Evolutionary conservation across 768 basidiomycete species (phyloP).

Genomic region (Mycena haematopus): DNA sequence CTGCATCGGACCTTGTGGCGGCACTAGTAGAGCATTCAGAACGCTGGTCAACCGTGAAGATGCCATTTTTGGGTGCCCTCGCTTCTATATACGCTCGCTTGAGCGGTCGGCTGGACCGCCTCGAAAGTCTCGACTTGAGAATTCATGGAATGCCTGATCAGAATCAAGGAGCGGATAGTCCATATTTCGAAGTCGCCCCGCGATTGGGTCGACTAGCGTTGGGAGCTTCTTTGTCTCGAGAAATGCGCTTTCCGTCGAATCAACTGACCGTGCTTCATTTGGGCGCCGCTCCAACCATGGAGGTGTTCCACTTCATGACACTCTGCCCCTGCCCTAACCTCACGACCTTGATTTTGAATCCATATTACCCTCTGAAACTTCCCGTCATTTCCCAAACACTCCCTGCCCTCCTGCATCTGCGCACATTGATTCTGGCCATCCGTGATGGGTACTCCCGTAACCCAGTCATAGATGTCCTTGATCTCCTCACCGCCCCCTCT

Average conservation of each 20-base stretch:
- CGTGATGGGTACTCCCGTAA: slow-evolving; percentile 23
- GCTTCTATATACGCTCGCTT: slow-evolving; percentile 1
- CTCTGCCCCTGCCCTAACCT: slow-evolving; percentile 22
- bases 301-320: slow-evolving; percentile 12
- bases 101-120: slow-evolving; percentile 8
- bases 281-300: slow-evolving; percentile 22
- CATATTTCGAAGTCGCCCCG: slow-evolving; percentile 10
- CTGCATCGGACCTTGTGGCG: not conserved
- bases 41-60: slow-evolving; percentile 11
- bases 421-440: slow-evolving; percentile 17
- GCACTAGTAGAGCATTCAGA: slow-evolving; percentile 15
- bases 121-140: slow-evolving; percentile 21
- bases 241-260: slow-evolving; percentile 13
- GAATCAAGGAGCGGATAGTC: not conserved
- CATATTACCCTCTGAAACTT: slow-evolving; percentile 4
- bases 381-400: not conserved
- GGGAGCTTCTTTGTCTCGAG: slow-evolving; percentile 1
- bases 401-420: slow-evolving; percentile 15
- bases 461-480: slow-evolving; percentile 16
- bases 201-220: slow-evolving; percentile 15
- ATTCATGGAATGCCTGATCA: not conserved
- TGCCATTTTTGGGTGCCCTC: slow-evolving; percentile 5
- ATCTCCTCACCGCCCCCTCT: slow-evolving; percentile 17
- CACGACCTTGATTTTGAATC: slow-evolving; percentile 15
- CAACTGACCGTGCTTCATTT: slow-evolving; percentile 22